A percentile compares a stretch with the other conserved stretches of the same genome.
phyloP scores from a whole-genome alignment of 139 green algal genomes.

The Chlamydomonas schloesseri region DNA sequence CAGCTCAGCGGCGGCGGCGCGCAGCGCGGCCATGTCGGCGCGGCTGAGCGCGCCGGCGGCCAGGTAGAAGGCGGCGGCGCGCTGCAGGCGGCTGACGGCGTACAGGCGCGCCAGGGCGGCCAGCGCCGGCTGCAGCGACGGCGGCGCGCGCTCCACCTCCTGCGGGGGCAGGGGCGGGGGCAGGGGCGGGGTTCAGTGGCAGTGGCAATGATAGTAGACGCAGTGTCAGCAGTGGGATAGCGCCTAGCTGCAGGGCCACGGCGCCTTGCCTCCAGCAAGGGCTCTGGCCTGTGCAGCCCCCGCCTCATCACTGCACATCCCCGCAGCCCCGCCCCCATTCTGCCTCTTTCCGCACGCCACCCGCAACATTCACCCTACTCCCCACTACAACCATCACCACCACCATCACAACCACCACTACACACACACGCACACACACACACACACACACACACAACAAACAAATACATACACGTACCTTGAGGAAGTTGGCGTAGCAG shows the following conservation, averaged over 20 bases:
- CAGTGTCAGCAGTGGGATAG: too few species aligned
- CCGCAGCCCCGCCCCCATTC: too few species aligned
- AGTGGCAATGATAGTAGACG: too few species aligned
- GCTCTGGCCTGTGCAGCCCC: too few species aligned
- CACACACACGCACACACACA: too few species aligned
- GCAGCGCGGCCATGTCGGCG: constrained; percentile 59
- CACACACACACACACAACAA: too few species aligned
- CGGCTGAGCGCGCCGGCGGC: constrained; percentile 44
- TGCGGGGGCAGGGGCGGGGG: background rate
- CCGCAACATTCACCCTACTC: too few species aligned
- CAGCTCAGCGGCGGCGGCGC: constrained; percentile 59
- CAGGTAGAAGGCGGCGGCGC: constrained; percentile 64
- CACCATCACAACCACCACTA: background rate
- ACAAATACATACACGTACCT: too few species aligned
- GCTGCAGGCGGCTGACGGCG: constrained; percentile 72
- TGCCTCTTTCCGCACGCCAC: background rate
- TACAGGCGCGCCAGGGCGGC: constrained; percentile 67
- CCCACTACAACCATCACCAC: background rate
- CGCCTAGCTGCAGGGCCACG: too few species aligned
- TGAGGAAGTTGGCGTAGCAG: constrained; percentile 67
- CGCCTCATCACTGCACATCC: too few species aligned
- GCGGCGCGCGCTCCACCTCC: constrained; percentile 28
- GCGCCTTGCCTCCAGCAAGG: too few species aligned
- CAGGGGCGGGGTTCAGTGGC: too few species aligned
- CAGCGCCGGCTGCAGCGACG: constrained; percentile 31